Evolutionary conservation across 495 filamentous ascomycete genomes (phyloP).

Genomic region (Penicillium flavigenum): DNA sequence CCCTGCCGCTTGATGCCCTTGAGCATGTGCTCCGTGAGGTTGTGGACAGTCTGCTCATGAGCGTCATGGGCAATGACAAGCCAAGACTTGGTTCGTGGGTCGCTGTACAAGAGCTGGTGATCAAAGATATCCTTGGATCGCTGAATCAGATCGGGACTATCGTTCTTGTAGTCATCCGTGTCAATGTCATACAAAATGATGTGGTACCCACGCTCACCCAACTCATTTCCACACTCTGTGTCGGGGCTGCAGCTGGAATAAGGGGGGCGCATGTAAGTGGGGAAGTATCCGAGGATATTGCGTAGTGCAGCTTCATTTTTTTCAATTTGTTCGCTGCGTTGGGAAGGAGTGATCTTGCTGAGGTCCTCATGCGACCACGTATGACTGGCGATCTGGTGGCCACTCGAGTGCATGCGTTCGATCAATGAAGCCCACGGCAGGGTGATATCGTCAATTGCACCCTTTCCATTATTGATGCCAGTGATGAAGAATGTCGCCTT

Average conservation of each 20-base stretch:
- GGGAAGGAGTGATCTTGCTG: conserved; percentile 51
- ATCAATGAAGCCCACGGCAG: conserved; percentile 62
- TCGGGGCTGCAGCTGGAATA: conserved; percentile 67
- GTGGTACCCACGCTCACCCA: conserved; percentile 73
- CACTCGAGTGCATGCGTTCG: conserved; percentile 62
- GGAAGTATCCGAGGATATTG: conserved; percentile 76
- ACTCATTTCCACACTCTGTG: conserved; percentile 56
- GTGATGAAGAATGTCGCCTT: conserved; percentile 81
- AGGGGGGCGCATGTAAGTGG: conserved; percentile 83
- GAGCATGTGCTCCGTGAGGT: conserved; percentile 74
- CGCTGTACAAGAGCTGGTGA: conserved; percentile 42
- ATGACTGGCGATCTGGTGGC: conserved; percentile 84
- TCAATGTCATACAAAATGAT: conserved; percentile 74
- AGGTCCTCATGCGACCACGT: conserved; percentile 83
- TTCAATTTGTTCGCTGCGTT: conserved; percentile 66
- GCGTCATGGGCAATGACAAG: conserved; percentile 79
- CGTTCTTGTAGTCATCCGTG: conserved; percentile 74
- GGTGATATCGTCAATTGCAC: conserved; percentile 60
- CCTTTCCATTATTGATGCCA: conserved; percentile 72
- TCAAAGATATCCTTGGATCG: conserved; percentile 72
- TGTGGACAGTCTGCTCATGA: conserved; percentile 71
- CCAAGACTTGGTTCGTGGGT: conserved; percentile 51
- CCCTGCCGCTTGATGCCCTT: conserved; percentile 54
- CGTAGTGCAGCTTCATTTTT: conserved; percentile 80
- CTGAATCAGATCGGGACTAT: conserved; percentile 59